Conservation (phyloP, 2,329 filamentous ascomycete species). For the Trichoderma brevicompactum region DNA sequence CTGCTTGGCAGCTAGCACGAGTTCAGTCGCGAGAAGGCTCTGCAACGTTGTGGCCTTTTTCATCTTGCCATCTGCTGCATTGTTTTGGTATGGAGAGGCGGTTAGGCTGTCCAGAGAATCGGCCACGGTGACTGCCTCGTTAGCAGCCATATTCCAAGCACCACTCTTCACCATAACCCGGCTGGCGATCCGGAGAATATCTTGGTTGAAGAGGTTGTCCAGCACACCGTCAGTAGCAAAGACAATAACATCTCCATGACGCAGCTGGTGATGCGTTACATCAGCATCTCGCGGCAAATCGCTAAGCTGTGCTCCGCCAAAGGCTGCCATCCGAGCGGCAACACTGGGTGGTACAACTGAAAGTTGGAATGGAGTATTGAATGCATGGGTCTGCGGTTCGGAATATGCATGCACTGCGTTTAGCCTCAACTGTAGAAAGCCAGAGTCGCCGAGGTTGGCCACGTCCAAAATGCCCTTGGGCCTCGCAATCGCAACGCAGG, state of each 20-base stretch:
- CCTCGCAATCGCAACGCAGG: slow-evolving; percentile 79
- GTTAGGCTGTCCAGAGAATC: slow-evolving; percentile 59
- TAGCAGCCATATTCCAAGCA: slow-evolving; percentile 70
- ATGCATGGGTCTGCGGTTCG: slow-evolving; percentile 88
- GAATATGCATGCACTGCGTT: slow-evolving; percentile 86
- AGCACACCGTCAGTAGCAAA: slow-evolving; percentile 95
- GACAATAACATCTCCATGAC: slow-evolving; percentile 90
- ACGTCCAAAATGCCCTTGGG: slow-evolving; percentile 78
- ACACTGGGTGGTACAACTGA: slow-evolving; percentile 83
- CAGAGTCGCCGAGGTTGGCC: slow-evolving; percentile 94
- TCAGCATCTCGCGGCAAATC: slow-evolving; percentile 86
- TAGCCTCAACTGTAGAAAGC: slow-evolving; percentile 83
- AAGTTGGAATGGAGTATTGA: slow-evolving; percentile 96
- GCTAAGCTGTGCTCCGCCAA: slow-evolving; percentile 79
- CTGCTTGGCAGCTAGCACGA: slow-evolving; percentile 80
- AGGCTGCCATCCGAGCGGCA: slow-evolving; percentile 77
- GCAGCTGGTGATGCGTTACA: slow-evolving; percentile 73
- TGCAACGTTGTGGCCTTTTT: slow-evolving; percentile 64
- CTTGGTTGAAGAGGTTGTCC: slow-evolving; percentile 92
- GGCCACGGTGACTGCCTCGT: slow-evolving; percentile 65
- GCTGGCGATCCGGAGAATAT: slow-evolving; percentile 81
- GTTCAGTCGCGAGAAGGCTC: slow-evolving; percentile 74
- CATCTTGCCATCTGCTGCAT: slow-evolving; percentile 33
- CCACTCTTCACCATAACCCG: slow-evolving; percentile 72
- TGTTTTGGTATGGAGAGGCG: slow-evolving; percentile 36